A percentile compares a stretch with the other conserved stretches of the same genome.
Conservation (phyloP, 225 moss, liverwort and hornwort species). For the Neckera pumila region DNA sequence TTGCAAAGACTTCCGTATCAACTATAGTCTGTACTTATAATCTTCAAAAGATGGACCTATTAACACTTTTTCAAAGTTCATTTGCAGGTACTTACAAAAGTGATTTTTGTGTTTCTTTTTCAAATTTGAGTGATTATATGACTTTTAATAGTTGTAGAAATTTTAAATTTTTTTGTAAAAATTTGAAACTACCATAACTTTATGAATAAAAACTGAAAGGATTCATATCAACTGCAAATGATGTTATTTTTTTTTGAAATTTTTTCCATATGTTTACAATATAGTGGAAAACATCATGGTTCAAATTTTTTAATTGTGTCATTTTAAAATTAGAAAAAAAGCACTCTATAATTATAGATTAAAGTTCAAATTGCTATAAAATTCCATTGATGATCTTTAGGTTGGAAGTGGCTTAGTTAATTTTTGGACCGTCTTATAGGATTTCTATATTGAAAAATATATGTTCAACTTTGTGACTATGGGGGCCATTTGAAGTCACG, state of each 20-base stretch:
- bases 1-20: background rate
- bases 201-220: background rate
- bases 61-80: background rate
- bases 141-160: background rate
- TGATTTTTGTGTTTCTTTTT: background rate
- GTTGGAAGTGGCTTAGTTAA: background rate
- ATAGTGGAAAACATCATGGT: background rate
- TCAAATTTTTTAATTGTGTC: background rate
- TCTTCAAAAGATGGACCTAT: background rate
- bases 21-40: background rate
- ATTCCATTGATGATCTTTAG: background rate
- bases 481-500: background rate
- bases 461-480: no score
- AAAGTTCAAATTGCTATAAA: background rate
- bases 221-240: background rate
- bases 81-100: background rate
- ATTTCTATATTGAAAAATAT: background rate
- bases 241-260: background rate
- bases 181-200: background rate
- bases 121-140: background rate
- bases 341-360: background rate
- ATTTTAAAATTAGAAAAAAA: background rate
- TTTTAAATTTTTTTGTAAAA: background rate
- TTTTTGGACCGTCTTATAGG: accelerated
- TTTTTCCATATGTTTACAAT: accelerated